A percentile compares a stretch with the other conserved stretches of the same genome.
Conservation (phyloP, 2,329 filamentous ascomycete species). For the Arthrobotrys sphaeroides region DNA sequence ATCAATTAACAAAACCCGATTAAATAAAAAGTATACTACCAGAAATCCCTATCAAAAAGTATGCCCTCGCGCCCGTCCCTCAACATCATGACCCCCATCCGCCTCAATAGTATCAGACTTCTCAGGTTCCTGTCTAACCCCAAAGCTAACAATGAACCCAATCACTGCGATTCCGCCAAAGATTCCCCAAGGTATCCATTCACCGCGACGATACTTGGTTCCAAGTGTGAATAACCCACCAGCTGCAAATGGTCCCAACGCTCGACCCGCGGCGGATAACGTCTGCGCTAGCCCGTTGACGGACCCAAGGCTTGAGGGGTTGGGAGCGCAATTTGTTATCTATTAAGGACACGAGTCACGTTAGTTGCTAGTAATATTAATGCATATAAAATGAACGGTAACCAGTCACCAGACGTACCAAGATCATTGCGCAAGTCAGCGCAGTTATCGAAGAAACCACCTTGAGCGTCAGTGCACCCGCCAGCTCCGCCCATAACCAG, state of each 20-base stretch:
- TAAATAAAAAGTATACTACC: not conserved
- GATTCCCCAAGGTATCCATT: slow-evolving; percentile 83
- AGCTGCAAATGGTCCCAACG: slow-evolving; percentile 86
- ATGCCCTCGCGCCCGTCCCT: not conserved
- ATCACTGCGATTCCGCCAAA: slow-evolving; percentile 84
- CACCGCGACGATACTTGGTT: slow-evolving; percentile 77
- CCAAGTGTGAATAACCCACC: slow-evolving; percentile 86
- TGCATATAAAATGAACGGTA: not conserved
- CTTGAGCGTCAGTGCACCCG: slow-evolving; percentile 81
- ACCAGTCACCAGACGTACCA: slow-evolving; percentile 69
- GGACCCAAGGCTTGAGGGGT: slow-evolving; percentile 83
- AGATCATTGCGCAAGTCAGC: slow-evolving; percentile 83
- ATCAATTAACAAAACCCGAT: not conserved
- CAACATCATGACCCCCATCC: slow-evolving; percentile 63
- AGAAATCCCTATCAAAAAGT: not conserved
- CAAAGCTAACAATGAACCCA: slow-evolving; percentile 81
- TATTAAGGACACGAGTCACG: slow-evolving; percentile 60
- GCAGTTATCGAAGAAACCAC: slow-evolving; percentile 90
- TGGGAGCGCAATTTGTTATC: slow-evolving; percentile 93
- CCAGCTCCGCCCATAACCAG: slow-evolving; percentile 84
- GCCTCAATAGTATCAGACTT: slow-evolving; percentile 59
- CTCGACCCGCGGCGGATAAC: slow-evolving; percentile 86
- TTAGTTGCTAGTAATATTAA: not conserved
- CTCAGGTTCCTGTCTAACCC: slow-evolving; percentile 70
- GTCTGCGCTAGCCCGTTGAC: slow-evolving; percentile 95